Base-by-base conservation (phyloP, 2,329 filamentous ascomycete genomes). In the Stemphylium lycopersici region DNA sequence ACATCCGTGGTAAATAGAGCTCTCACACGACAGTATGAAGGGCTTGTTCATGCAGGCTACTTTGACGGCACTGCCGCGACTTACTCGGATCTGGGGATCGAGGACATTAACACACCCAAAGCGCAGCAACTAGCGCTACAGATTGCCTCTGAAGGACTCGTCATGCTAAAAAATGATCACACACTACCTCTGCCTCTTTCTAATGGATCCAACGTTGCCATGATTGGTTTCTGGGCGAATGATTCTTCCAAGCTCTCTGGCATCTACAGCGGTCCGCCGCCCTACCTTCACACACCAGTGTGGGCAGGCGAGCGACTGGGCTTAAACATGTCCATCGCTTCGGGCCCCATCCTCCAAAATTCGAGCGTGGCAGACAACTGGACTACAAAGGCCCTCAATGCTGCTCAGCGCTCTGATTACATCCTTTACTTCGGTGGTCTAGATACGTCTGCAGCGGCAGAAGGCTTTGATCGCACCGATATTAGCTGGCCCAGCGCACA, bases 161-260 rank as follows among this genome's bases (percentile, higher is more conserved):
- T 79, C 36, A 68, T 84, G 44, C 72, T 84, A 11, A 84, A 84
- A 68, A 84, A 84, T 54, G 80, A 83, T 43, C 39, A 53, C 0
- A 67, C 72, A 0, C 68, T 84, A 1, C 82, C 82, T 0, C 66
- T 84, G 4, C 43, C 67, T 3, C 63, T 77, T 4, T 68, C 61
- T 13, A 71, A 67, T 2, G 73, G 70, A 37, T 70, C 71, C 8
- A 78, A 71, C 6, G 74, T 87, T 3, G 84, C 82, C 0, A 71
- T 88, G 38, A 74, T 88, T 24, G 85, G 85, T 0, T 79, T 79
- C 41, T 87, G 84, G 79, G 84, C 82, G 2, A 84, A 84, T 46
- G 82, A 82, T 6, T 83, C 83, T 0, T 75, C 72, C 4, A 79
- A 86, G 55, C 79, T 88, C 75, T 82, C 83, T 45, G 85, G 85